Percentiles rank a stretch among this genome's conserved stretches.
These are phyloP conservation scores for Verticillium nubilum DNA, from an alignment of 2,329 filamentous ascomycete genomes.

Conservation along the genomic window DNA sequence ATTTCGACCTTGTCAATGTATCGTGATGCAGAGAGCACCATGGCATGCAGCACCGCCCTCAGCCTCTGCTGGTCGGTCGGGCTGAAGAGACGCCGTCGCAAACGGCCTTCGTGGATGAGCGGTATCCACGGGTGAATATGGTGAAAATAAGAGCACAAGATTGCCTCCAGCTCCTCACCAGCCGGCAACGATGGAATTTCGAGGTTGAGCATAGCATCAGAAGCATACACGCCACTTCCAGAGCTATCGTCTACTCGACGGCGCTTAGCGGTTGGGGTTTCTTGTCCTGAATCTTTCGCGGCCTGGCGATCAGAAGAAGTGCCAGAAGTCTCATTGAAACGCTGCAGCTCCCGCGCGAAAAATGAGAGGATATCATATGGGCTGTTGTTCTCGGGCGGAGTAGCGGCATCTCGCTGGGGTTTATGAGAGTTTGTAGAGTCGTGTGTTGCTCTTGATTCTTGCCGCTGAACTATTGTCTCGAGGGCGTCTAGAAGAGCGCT, in stretches of 20 bases:
- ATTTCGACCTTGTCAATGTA: slow-evolving; percentile 20
- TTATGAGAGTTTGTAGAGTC: background rate
- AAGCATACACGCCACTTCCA: background rate
- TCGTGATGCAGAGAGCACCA: slow-evolving; percentile 19
- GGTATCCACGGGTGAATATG: slow-evolving; percentile 33
- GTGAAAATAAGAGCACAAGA: slow-evolving; percentile 27
- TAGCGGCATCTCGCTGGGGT: background rate
- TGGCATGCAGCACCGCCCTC: slow-evolving; percentile 26
- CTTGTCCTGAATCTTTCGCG: background rate
- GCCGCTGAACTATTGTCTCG: slow-evolving; percentile 4
- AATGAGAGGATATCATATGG: slow-evolving; percentile 7
- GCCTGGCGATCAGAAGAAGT: background rate
- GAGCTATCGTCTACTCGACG: background rate
- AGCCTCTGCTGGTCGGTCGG: slow-evolving; percentile 16
- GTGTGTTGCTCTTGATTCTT: background rate
- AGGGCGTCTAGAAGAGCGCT: slow-evolving; percentile 10
- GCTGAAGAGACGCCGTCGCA: slow-evolving; percentile 17
- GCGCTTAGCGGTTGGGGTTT: background rate
- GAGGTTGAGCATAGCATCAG: background rate
- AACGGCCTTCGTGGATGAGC: slow-evolving; percentile 25
- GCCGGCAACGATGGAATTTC: background rate
- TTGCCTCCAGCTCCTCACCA: slow-evolving; percentile 11
- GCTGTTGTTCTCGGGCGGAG: slow-evolving; percentile 2
- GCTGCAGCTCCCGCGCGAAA: slow-evolving; percentile 6
- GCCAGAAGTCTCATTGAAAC: slow-evolving; percentile 1